A percentile compares a stretch with the other conserved stretches of the same genome.
phyloP scores from a whole-genome alignment of 306 rosid genomes.

The Medicago lupulina region DNA sequence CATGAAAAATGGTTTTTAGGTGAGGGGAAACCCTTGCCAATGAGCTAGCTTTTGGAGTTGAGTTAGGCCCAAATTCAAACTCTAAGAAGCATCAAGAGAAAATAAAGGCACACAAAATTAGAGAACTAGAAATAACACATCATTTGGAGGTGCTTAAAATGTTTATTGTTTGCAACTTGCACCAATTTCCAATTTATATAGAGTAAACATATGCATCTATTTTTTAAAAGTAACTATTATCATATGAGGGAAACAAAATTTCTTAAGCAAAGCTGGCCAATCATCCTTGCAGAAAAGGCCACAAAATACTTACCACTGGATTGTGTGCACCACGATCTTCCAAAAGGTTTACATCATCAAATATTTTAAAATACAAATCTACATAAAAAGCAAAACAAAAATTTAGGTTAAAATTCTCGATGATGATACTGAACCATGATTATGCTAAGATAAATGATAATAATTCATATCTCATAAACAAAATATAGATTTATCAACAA shows the following conservation, averaged over 20 bases:
- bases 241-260: not conserved
- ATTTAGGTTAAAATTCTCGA: constrained; percentile 23
- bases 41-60: constrained; percentile 1
- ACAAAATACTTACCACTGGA: constrained; percentile 80
- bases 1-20: not conserved
- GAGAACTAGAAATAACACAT: not conserved
- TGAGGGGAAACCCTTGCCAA: not conserved
- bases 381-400: constrained; percentile 28
- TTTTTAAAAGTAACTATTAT: constrained; percentile 5
- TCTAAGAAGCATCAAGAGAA: constrained; percentile 20
- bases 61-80: not conserved
- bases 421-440: constrained; percentile 15
- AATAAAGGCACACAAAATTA: constrained; percentile 16
- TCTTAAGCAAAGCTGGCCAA: constrained; percentile 33
- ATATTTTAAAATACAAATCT: constrained; percentile 80
- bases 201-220: not conserved
- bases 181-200: constrained; percentile 32
- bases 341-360: constrained; percentile 79
- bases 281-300: constrained; percentile 9
- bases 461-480: constrained; percentile 34
- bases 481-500: constrained; percentile 15
- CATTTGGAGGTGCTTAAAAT: constrained; percentile 25
- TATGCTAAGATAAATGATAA: constrained; percentile 33
- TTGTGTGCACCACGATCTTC: constrained; percentile 73
- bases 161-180: constrained; percentile 23